Evolutionary conservation across 768 basidiomycete species (phyloP), one percentile per base, ranked within the genome.

Genomic region (Mycena leptocephala): DNA sequence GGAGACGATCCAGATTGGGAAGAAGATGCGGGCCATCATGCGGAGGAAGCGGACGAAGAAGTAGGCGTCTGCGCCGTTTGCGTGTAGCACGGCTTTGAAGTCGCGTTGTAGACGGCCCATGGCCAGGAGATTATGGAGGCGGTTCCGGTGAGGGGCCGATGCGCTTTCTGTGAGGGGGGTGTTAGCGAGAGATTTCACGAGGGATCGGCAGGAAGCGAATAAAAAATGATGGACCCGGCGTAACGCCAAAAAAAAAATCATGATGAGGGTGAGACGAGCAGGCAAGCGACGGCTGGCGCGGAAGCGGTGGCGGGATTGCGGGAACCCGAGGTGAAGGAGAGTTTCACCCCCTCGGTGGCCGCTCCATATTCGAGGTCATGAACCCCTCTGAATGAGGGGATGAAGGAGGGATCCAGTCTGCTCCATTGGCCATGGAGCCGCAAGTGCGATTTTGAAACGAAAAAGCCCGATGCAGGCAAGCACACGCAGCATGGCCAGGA

Each of bases 1-100:
- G 2, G 96, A 95, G 35, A 99, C 33, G 62, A 96, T 76, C 97
- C 96, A 99, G 80, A 98, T 96, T 28, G 98, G 97, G 8, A 97
- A 79, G 82, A 99, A 89, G 30, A 97, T 86, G 78, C 93, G 91
- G 63, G 92, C 83, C 92, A 98, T 95, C 89, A 99, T 93, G 62
- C 94, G 92, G 33, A 96, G 88, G 84, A 95, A 99, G 67, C 96
- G 94, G 56, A 98, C 93, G 79, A 95, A 99, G 81, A 97, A 94
- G 86, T 98, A 99, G 20, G 97, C 95, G 82, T 99, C 98, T 72
- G 95, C 87, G 32, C 96, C 96, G 76, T 97, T 97, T 53, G 90
- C 89, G 53, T 87, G 86, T 74, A 92, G 89, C 72, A 96, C 92
- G 28, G 88, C 89, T 33, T 85, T 85, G 80, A 93, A 92, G 80